Base-by-base conservation (phyloP, 2,329 filamentous ascomycete species). In the Aureobasidium zeae region DNA sequence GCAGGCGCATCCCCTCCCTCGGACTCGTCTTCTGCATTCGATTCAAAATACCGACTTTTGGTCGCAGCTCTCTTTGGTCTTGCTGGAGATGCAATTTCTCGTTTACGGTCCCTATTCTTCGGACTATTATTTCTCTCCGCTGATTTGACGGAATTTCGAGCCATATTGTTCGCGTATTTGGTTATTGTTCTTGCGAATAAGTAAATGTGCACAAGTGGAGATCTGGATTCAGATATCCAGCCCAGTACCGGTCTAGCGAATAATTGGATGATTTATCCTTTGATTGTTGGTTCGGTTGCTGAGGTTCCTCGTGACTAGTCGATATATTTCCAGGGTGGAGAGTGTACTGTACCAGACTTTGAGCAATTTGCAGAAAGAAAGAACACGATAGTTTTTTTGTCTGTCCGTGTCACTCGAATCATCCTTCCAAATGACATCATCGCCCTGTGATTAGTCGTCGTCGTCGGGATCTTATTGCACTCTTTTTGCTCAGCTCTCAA, bases 31-130 rank as follows among this genome's bases (percentile, higher is more conserved):
- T 59, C 57, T 42, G 56, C 59, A 45, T 58, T 58, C 5, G 25
- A 48, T 37, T 65, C 55, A 47, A 74, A 74, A 52, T 73, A 72
- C 52, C 67, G 69, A 59, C 70, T 73, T 54, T 67, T 71, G 48
- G 63, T 70, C 5, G 66, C 55, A 28, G 24, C 28, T 33, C 30
- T 34, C 11, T 16, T 15, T 16, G 30, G 2, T 2, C 8, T 13
- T 21, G 28, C 17, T 12, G 9, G 12, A 34, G 39, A 9, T 9
- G 7, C 12, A 9, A 26, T 29, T 17, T 43, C 28, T 21, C 39
- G 22, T 34, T 43, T 43, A 17, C 21, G 39, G 16, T 21, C 30
- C 21, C 15, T 22, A 21, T 13, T 22, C 5, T n/a, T 25, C 16
- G 19, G 30, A 3, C 16, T 10, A 2, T 43, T 20, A 15, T 31